phyloP scores from a whole-genome alignment of 164 flowering plant species.

The Magnolia officinalis region DNA sequence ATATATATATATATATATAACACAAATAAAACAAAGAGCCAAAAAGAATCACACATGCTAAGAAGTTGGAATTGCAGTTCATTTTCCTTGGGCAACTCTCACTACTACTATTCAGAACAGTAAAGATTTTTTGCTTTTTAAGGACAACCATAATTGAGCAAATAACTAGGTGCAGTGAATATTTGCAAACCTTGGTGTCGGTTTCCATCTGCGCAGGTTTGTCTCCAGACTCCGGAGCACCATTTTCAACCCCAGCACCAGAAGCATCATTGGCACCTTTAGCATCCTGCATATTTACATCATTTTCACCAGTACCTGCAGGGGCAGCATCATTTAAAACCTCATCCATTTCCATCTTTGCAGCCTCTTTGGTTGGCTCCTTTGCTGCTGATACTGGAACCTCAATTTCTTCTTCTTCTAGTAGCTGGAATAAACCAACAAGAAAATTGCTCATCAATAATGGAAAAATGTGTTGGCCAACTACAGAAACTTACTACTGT shows the following conservation, averaged over 20 bases:
- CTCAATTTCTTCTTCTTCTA: conserved; percentile 84
- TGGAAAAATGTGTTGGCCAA: neutral
- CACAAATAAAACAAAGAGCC: too few relatives aligned
- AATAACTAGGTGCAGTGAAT: conserved; percentile 8
- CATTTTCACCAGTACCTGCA: conserved; percentile 41
- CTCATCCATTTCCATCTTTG: conserved; percentile 86
- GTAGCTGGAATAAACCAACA: conserved; percentile 35
- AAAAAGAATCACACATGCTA: too few relatives aligned
- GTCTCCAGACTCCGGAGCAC: conserved; percentile 62
- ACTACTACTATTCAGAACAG: too few relatives aligned
- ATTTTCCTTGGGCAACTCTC: too few relatives aligned
- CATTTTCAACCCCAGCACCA: conserved; percentile 54
- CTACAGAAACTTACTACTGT: neutral
- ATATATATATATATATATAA: too few relatives aligned
- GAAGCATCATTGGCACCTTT: conserved; percentile 41
- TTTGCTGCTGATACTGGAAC: conserved; percentile 54
- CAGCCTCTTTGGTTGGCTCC: conserved; percentile 50
- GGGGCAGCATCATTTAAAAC: conserved; percentile 33
- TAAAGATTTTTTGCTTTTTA: too few relatives aligned
- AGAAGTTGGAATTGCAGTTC: too few relatives aligned
- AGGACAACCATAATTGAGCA: too few relatives aligned
- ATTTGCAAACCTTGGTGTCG: conserved; percentile 55
- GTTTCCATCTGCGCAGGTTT: conserved; percentile 83
- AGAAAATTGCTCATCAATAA: neutral
- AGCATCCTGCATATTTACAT: conserved; percentile 76